Evolutionary conservation across 805 yeast genomes (phyloP).

Genomic region (Zygoascus tannicola): DNA sequence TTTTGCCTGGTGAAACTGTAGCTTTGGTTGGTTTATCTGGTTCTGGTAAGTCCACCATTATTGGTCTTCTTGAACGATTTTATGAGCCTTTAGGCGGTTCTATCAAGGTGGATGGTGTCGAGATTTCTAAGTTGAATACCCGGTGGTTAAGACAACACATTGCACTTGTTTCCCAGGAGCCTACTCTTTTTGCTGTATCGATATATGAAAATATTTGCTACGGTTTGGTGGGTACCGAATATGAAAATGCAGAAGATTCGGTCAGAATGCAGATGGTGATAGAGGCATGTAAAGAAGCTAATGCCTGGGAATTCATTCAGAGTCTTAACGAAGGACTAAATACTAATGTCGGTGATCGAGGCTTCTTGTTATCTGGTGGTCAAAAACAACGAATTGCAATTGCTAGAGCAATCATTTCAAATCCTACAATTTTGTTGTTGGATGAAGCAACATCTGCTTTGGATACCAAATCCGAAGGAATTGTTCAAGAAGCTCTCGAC

Average conservation of each 20-base stretch:
- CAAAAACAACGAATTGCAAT: constrained; percentile 60
- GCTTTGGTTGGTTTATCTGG: constrained; percentile 97
- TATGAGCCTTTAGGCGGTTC: constrained; percentile 71
- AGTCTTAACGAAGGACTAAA: constrained; percentile 75
- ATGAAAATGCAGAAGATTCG: constrained; percentile 39
- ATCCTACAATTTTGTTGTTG: constrained; percentile 45
- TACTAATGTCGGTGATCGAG: constrained; percentile 57
- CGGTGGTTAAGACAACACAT: constrained; percentile 65
- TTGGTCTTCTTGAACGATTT: constrained; percentile 78
- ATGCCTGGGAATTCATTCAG: constrained; percentile 33
- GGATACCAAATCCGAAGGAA: constrained; percentile 37
- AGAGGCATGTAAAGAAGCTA: constrained; percentile 31
- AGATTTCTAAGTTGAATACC: constrained; percentile 60
- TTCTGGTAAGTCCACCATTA: constrained; percentile 86
- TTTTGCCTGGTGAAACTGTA: constrained; percentile 83
- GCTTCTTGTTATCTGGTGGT: constrained; percentile 53
- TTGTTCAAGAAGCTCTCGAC: constrained; percentile 34
- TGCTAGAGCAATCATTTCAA: constrained; percentile 53
- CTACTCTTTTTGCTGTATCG: constrained; percentile 83
- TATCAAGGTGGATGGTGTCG: constrained; percentile 76
- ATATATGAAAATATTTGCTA: constrained; percentile 81
- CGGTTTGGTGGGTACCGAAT: constrained; percentile 68
- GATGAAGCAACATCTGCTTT: constrained; percentile 54
- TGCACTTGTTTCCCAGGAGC: constrained; percentile 94
- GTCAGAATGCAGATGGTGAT: constrained; percentile 30